Evolutionary conservation across 306 rosid genomes (phyloP).

Genomic region (Quercus berberidifolia): DNA sequence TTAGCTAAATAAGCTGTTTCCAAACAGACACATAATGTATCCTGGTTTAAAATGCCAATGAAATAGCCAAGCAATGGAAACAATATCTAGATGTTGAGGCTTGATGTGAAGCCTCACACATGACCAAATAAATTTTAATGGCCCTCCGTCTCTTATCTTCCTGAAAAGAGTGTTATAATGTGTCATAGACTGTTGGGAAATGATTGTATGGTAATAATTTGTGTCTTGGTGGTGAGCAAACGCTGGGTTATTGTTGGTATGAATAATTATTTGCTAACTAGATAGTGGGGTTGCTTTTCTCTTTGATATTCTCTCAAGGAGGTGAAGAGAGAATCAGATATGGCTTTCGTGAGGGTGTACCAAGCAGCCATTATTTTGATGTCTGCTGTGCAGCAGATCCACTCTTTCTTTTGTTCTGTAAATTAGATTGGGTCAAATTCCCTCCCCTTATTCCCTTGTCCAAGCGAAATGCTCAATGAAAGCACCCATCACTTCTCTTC

Average conservation of each 20-base stretch:
- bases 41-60: neutral
- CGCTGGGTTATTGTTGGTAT: neutral
- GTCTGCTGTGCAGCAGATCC: no score
- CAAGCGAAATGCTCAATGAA: neutral
- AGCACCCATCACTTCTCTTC: neutral
- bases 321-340: no score
- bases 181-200: neutral
- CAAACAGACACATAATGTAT: no score
- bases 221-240: neutral
- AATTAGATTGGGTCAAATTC: no score
- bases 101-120: neutral
- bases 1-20: no score
- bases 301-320: no score
- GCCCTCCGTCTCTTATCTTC: neutral
- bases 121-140: no score
- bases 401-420: no score
- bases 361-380: no score
- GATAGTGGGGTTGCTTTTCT: neutral
- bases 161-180: neutral
- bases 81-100: neutral
- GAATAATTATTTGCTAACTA: neutral
- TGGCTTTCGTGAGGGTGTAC: no score
- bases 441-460: neutral
- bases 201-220: neutral
- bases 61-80: neutral